Conservation (phyloP, 2,329 filamentous ascomycete species). For the Ophiocordyceps robertsii region DNA sequence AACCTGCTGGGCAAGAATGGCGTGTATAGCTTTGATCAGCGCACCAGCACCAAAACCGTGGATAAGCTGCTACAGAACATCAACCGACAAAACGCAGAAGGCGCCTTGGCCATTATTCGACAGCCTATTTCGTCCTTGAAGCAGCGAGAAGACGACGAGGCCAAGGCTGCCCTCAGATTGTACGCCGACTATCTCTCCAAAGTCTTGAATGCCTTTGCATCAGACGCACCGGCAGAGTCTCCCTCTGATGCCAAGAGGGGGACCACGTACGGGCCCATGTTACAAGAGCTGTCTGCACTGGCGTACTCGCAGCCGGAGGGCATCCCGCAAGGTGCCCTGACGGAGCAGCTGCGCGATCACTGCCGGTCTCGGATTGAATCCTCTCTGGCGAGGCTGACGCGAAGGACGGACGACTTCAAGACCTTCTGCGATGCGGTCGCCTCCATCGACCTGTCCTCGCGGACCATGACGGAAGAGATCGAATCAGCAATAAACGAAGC, state of each 20-base stretch:
- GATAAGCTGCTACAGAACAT: constrained; percentile 57
- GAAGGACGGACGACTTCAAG: constrained; percentile 36
- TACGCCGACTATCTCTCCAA: constrained; percentile 43
- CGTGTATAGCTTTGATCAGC: constrained; percentile 68
- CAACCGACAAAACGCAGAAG: constrained; percentile 40
- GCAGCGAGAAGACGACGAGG: constrained; percentile 13
- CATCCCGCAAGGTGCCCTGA: constrained; percentile 28
- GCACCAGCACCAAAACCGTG: constrained; percentile 74
- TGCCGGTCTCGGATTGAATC: constrained; percentile 44
- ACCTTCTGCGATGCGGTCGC: constrained; percentile 40
- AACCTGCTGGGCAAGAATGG: constrained; percentile 59
- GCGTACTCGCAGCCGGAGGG: constrained; percentile 37
- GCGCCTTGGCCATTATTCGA: constrained; percentile 33
- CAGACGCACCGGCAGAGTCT: constrained; percentile 8
- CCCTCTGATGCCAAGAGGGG: constrained; percentile 13
- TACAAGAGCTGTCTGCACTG: constrained; percentile 39
- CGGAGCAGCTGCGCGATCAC: constrained; percentile 37
- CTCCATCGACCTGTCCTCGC: constrained; percentile 36
- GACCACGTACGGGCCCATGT: constrained; percentile 21
- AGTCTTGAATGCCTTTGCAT: constrained; percentile 26
- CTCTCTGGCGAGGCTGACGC: constrained; percentile 43
- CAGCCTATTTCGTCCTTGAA: constrained; percentile 23
- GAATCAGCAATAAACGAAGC: constrained; percentile 38
- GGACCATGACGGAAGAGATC: constrained; percentile 42
- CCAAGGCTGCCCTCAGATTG: constrained; percentile 25